Percentiles rank a stretch among this genome's conserved stretches.
Evolutionary conservation across 768 basidiomycete species (phyloP).

Genomic region (Auricularia sp.): DNA sequence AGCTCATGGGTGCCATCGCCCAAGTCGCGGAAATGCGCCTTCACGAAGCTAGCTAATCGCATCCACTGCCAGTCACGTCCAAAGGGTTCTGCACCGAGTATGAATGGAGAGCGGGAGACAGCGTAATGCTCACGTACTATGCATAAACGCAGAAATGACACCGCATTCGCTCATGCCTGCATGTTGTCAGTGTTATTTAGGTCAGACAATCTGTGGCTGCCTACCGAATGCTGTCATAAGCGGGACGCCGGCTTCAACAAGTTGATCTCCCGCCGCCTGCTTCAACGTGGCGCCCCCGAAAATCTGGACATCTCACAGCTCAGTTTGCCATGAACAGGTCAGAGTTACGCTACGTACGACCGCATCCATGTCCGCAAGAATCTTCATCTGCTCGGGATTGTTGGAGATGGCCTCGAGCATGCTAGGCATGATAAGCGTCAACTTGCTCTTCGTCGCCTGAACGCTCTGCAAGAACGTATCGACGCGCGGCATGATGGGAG

Average conservation of each 20-base stretch:
- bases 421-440: not conserved
- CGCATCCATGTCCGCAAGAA: not conserved
- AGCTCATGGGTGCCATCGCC: constrained; percentile 1
- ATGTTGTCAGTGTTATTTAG: not conserved
- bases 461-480: not conserved
- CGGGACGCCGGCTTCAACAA: constrained; percentile 2
- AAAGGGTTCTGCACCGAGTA: not conserved
- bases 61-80: not conserved
- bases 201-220: not conserved
- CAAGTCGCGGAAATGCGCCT: not conserved
- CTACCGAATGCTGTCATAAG: not conserved
- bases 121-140: not conserved
- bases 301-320: not conserved
- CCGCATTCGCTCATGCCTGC: not conserved
- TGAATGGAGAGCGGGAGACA: not conserved
- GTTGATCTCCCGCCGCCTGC: constrained; percentile 15
- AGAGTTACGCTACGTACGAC: not conserved
- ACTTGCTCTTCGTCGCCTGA: not conserved
- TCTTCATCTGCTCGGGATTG: not conserved
- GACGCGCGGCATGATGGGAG: not conserved
- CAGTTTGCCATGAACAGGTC: too few species aligned
- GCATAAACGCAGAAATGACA: not conserved
- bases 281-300: constrained; percentile 19
- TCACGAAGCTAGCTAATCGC: not conserved
- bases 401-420: not conserved